phyloP scores from a whole-genome alignment of 2,329 filamentous ascomycete species.

The Pochonia chlamydosporia region DNA sequence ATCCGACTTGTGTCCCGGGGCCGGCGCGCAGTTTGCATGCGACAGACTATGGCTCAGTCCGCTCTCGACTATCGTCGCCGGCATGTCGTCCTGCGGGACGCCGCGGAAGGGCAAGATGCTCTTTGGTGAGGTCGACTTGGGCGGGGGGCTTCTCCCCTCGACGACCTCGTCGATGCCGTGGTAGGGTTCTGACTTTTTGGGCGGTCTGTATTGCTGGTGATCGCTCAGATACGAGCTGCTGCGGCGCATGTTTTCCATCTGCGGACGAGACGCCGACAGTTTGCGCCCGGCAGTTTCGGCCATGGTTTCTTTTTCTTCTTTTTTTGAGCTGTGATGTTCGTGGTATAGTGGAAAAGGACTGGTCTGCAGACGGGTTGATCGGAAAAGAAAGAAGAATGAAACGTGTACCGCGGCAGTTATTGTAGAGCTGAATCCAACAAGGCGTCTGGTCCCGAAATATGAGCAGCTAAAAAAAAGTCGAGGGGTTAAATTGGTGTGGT shows the following conservation, averaged over 20 bases:
- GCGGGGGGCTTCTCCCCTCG: conserved; percentile 44
- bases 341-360: not conserved
- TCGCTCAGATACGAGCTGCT: conserved; percentile 58
- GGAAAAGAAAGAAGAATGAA: too few relatives aligned
- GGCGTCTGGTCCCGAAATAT: too few relatives aligned
- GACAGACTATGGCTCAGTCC: conserved; percentile 57
- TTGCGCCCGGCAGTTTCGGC: conserved; percentile 24
- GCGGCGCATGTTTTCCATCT: conserved; percentile 45
- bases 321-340: too few relatives aligned
- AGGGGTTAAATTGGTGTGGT: too few relatives aligned
- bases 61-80: conserved; percentile 55
- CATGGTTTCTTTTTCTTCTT: conserved; percentile 20
- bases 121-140: conserved; percentile 32
- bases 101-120: conserved; percentile 49
- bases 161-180: conserved; percentile 62
- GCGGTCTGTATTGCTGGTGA: conserved; percentile 58
- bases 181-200: conserved; percentile 46
- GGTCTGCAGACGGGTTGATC: too few relatives aligned
- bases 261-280: conserved; percentile 35
- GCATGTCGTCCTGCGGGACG: conserved; percentile 52
- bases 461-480: too few relatives aligned
- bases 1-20: conserved; percentile 39
- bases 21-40: conserved; percentile 56
- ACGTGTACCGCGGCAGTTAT: too few relatives aligned
- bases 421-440: too few relatives aligned